phyloP scores from a whole-genome alignment of 192 early-diverging fungal genomes.

The Diversispora eburnea region DNA sequence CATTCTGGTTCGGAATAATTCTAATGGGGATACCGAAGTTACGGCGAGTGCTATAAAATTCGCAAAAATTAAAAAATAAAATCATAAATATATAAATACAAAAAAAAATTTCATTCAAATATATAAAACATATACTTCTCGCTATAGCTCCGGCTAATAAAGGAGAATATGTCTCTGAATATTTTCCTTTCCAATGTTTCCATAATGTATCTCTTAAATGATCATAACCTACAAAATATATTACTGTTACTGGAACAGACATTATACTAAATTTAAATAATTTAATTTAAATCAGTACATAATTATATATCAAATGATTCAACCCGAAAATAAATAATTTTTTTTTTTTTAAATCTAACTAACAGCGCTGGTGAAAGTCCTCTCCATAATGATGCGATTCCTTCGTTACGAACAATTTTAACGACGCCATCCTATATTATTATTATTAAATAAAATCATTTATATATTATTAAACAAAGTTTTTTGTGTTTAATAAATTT shows the following conservation, averaged over 20 bases:
- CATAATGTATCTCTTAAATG: slow-evolving; percentile 58
- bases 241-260: slow-evolving; percentile 85
- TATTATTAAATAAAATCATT: not conserved
- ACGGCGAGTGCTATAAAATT: slow-evolving; percentile 60
- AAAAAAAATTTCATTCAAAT: too few species aligned
- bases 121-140: slow-evolving; percentile 53
- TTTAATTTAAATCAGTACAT: not conserved
- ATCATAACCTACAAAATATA: slow-evolving; percentile 97
- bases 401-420: slow-evolving; percentile 79
- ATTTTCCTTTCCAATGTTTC: slow-evolving; percentile 30
- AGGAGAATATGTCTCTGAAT: slow-evolving; percentile 32
- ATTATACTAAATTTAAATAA: slow-evolving; percentile 47
- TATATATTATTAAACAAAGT: slow-evolving; percentile 23
- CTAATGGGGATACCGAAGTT: slow-evolving; percentile 80
- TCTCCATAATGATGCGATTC: slow-evolving; percentile 75
- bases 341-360: too few species aligned
- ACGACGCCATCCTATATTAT: slow-evolving; percentile 63
- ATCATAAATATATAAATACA: not conserved
- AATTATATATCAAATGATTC: not conserved
- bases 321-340: not conserved
- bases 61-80: not conserved
- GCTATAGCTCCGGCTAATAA: slow-evolving; percentile 72
- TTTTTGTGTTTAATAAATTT: slow-evolving; percentile 20
- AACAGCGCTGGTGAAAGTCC: slow-evolving; percentile 79
- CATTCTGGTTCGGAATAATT: slow-evolving; percentile 89